Conservation (phyloP, 129 eudicot genomes). For the Deinandra increscens region DNA sequence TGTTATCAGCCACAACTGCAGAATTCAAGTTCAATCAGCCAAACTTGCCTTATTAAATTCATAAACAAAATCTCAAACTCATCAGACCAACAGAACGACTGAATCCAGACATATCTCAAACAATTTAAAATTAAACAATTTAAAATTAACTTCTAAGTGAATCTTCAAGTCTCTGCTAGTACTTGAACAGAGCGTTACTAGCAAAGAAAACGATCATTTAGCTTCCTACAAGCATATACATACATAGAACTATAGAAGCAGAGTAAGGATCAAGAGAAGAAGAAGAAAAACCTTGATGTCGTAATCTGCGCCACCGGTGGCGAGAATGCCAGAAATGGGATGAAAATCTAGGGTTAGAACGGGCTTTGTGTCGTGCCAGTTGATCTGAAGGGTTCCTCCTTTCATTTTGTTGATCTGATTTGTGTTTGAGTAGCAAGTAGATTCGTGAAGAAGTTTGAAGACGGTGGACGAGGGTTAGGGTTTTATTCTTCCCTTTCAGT, state of each 20-base stretch:
- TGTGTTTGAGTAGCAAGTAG: background rate
- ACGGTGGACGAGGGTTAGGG: constrained; percentile 28
- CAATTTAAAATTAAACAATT: background rate
- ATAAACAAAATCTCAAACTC: background rate
- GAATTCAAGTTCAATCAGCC: constrained; percentile 12
- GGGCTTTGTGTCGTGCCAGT: constrained; percentile 94
- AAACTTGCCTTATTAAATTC: background rate
- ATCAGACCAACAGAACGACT: background rate
- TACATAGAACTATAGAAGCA: constrained; percentile 12
- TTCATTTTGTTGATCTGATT: constrained; percentile 39
- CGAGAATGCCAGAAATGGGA: constrained; percentile 65
- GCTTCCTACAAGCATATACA: constrained; percentile 17
- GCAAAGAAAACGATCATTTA: background rate
- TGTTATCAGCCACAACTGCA: constrained; percentile 71
- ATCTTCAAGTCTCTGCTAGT: background rate
- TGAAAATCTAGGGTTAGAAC: constrained; percentile 95
- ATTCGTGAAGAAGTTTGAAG: background rate
- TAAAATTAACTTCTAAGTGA: background rate
- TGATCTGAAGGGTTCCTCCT: constrained; percentile 93
- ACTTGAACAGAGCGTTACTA: background rate
- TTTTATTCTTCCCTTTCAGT: constrained; percentile 13
- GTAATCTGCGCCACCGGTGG: constrained; percentile 94
- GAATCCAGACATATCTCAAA: background rate
- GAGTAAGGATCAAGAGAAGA: background rate
- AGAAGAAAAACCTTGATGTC: constrained; percentile 74